A percentile compares a stretch with the other conserved stretches of the same genome.
phyloP scores from a whole-genome alignment of 768 basidiomycete species.

The Obba rivulosa region DNA sequence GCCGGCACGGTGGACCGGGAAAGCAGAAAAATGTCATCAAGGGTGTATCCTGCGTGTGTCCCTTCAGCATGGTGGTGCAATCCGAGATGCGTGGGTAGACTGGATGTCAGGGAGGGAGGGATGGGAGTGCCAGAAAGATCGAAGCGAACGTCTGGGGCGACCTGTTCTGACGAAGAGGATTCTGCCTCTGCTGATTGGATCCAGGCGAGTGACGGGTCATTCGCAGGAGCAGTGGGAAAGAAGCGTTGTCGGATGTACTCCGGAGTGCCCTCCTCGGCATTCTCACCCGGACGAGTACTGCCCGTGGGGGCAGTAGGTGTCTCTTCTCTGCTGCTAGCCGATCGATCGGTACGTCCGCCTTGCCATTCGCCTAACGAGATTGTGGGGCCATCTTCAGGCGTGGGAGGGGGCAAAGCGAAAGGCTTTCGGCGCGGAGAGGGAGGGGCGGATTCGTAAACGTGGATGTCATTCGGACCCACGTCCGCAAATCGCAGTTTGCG shows the following conservation, averaged over 20 bases:
- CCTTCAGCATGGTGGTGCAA: conserved; percentile 86
- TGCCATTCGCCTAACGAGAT: conserved; percentile 38
- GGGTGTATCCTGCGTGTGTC: conserved; percentile 80
- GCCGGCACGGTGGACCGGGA: conserved; percentile 77
- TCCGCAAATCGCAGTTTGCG: conserved; percentile 73
- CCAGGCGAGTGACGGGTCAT: conserved; percentile 81
- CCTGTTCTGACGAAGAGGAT: conserved; percentile 15
- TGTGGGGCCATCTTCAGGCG: conserved; percentile 31
- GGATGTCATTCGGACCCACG: conserved; percentile 64
- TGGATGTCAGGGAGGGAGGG: conserved; percentile 43
- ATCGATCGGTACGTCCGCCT: background rate
- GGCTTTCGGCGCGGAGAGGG: conserved; percentile 60
- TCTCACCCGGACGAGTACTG: background rate
- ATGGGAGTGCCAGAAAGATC: conserved; percentile 73
- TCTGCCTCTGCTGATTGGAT: conserved; percentile 40
- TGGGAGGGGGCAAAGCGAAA: conserved; percentile 53
- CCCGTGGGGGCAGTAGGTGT: background rate
- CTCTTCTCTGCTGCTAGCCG: background rate
- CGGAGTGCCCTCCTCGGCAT: conserved; percentile 61
- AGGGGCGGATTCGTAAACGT: conserved; percentile 80
- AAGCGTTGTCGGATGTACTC: conserved; percentile 80
- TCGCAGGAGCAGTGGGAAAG: conserved; percentile 65
- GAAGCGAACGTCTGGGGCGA: conserved; percentile 41
- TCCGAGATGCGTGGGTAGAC: conserved; percentile 78
- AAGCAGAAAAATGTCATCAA: conserved; percentile 79